Percentiles rank a stretch among this genome's conserved stretches.
phyloP scores from a whole-genome alignment of 2,329 filamentous ascomycete genomes.

The Raffaelea albimanens region DNA sequence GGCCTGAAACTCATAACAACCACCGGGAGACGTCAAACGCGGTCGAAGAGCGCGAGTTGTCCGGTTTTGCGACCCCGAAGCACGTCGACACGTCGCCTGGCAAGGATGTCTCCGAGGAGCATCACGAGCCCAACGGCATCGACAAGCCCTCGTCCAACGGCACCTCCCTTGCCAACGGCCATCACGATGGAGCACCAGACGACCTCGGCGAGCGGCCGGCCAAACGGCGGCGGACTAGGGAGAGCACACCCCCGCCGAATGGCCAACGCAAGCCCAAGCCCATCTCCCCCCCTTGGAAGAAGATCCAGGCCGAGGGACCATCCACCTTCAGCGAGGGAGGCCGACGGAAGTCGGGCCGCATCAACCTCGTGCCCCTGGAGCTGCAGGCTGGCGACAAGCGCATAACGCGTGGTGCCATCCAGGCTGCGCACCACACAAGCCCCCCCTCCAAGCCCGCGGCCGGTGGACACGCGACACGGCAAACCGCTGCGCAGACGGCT shows the following conservation, averaged over 20 bases:
- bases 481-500: background rate
- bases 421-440: slow-evolving; percentile 22
- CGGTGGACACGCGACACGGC: slow-evolving; percentile 13
- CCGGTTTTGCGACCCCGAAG: background rate
- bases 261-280: slow-evolving; percentile 36
- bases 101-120: background rate
- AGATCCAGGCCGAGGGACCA: slow-evolving; percentile 71
- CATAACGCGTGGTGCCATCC: slow-evolving; percentile 36
- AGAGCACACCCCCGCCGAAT: slow-evolving; percentile 27
- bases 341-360: slow-evolving; percentile 55
- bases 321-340: slow-evolving; percentile 74
- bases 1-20: slow-evolving; percentile 3
- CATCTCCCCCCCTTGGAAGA: slow-evolving; percentile 90
- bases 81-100: background rate
- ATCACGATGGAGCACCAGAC: slow-evolving; percentile 15
- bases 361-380: slow-evolving; percentile 47
- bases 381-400: slow-evolving; percentile 41
- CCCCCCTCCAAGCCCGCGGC: slow-evolving; percentile 16
- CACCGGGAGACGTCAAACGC: slow-evolving; percentile 5
- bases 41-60: slow-evolving; percentile 8
- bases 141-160: background rate
- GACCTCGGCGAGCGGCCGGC: slow-evolving; percentile 36
- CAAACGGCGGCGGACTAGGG: slow-evolving; percentile 56
- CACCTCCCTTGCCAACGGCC: slow-evolving; percentile 13
- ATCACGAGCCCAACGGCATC: slow-evolving; percentile 1